Conservation (phyloP, 129 eudicot species). For the Tanacetum coccineum region DNA sequence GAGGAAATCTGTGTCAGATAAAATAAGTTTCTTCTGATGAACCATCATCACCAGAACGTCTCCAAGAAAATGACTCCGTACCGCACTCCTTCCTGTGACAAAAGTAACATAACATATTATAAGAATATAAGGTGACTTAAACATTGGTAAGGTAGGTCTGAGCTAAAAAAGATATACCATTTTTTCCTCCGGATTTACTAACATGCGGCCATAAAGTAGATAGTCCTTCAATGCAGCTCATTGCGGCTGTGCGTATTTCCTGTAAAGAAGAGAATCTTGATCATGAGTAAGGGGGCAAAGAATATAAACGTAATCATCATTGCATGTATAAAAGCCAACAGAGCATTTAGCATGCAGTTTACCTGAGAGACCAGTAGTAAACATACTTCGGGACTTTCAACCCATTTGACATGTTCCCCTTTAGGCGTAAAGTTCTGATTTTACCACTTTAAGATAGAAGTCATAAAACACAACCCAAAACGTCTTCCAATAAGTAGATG, state of each 20-base stretch:
- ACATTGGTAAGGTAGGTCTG: not conserved
- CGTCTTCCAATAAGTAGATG: too few species aligned
- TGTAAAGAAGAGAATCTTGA: constrained; percentile 20
- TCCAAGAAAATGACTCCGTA: constrained; percentile 50
- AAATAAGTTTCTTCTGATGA: constrained; percentile 70
- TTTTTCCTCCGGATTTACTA: constrained; percentile 36
- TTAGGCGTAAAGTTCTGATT: too few species aligned
- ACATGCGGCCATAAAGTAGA: constrained; percentile 47
- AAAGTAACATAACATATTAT: not conserved
- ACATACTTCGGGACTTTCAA: too few species aligned
- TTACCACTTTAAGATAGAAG: too few species aligned
- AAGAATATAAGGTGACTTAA: constrained; percentile 5
- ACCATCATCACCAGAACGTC: constrained; percentile 60
- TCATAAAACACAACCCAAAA: too few species aligned
- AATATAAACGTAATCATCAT: too few species aligned
- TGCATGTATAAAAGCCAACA: too few species aligned
- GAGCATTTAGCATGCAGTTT: constrained; percentile 45
- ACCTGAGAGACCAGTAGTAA: too few species aligned
- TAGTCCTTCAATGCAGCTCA: constrained; percentile 75
- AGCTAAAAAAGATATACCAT: constrained; percentile 62
- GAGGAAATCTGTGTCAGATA: constrained; percentile 61
- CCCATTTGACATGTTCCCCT: too few species aligned
- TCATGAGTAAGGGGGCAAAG: constrained; percentile 3
- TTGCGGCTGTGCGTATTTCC: constrained; percentile 64
- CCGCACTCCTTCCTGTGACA: constrained; percentile 54